Base-by-base conservation (phyloP, 1,284 basidiomycete genomes). In the Puccinia polysora region DNA sequence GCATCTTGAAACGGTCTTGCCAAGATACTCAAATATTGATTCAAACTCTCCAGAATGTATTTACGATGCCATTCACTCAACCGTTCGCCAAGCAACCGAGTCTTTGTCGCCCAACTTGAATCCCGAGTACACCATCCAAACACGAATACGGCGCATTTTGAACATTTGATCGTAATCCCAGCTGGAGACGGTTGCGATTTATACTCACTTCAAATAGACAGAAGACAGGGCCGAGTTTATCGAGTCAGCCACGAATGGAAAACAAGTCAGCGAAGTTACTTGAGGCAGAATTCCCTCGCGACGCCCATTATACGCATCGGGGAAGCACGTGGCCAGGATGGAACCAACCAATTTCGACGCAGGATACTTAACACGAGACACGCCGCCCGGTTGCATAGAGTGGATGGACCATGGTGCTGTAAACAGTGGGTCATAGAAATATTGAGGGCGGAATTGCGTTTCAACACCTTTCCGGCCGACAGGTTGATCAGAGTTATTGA, bases 41-140 rank as follows among this genome's bases (percentile, higher is more conserved):
- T n/a, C n/a, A n/a, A n/a, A n/a, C n/a, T n/a, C n/a, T n/a, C n/a
- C n/a, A n/a, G n/a, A n/a, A n/a, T n/a, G n/a, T n/a, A n/a, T n/a
- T n/a, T n/a, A n/a, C n/a, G n/a, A n/a, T n/a, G n/a, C n/a, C n/a
- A n/a, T n/a, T n/a, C n/a, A n/a, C n/a, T n/a, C n/a, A n/a, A n/a
- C n/a, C n/a, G n/a, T n/a, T n/a, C n/a, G n/a, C n/a, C n/a, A n/a
- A 59, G 56, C 56, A 28, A 40, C 56, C 56, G 36, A 40, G 56
- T 59, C 5, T 59, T 59, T 40, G 56, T 59, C 10, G 56, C 56
- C 5, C 56, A 59, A 34, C 23, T 59, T n/a, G n/a, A n/a, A n/a
- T n/a, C n/a, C 20, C 23, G 36, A 18, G 18, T 15, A 1, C 3
- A 6, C 3, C 5, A 15, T 23, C 56, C 38, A 2, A 23, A 40